Conservation (phyloP, 441 rosid species). For the Dalechampia spathulata region DNA sequence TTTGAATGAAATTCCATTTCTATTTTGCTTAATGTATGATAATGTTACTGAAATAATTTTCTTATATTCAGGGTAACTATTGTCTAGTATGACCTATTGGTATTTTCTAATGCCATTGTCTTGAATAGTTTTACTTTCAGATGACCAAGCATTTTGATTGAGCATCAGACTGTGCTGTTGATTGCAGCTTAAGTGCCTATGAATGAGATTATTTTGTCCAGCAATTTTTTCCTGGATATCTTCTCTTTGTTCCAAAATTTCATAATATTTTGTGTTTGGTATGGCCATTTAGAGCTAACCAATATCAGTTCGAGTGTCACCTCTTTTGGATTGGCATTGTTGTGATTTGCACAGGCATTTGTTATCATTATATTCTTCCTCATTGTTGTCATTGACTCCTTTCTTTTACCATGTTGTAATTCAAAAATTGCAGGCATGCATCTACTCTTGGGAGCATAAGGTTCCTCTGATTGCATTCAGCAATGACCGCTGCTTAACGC, state of each 20-base stretch:
- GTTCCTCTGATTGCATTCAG: conserved; percentile 85
- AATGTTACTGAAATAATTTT: not conserved
- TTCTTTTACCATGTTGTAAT: not conserved
- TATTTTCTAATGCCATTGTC: not conserved
- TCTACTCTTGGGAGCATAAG: conserved; percentile 67
- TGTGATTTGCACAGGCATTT: not conserved
- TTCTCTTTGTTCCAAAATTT: not conserved
- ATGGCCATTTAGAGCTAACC: not conserved
- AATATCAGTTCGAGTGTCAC: not conserved
- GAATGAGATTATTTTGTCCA: not conserved
- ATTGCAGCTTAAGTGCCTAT: not conserved
- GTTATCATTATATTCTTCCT: not conserved
- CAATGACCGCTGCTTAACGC: conserved; percentile 71
- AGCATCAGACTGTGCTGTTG: not conserved
- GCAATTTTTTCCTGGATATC: not conserved
- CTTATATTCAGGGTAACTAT: not conserved
- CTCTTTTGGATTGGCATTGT: not conserved
- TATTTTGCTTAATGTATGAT: not conserved
- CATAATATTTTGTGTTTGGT: not conserved
- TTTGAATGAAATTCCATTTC: not conserved
- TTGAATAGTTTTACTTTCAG: no score
- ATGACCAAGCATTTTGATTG: not conserved
- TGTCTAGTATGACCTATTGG: not conserved
- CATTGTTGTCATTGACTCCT: not conserved
- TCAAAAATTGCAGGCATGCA: conserved; percentile 47